Evolutionary conservation across 1,284 basidiomycete species (phyloP).

Genomic region (Sutorius eximius): DNA sequence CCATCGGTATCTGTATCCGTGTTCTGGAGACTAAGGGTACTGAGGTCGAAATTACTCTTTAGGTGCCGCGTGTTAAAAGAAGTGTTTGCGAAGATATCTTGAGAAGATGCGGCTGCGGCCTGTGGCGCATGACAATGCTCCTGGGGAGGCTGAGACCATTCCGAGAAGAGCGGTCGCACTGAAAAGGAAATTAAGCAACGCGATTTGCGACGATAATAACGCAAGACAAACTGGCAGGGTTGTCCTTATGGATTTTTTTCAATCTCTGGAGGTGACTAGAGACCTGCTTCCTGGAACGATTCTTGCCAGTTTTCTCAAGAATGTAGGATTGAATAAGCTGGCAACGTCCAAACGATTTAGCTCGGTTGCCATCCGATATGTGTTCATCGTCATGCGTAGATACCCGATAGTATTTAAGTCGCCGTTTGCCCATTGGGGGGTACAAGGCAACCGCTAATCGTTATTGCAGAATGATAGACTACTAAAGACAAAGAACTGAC

Average conservation of each 20-base stretch:
- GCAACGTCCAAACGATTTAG: constrained; percentile 35
- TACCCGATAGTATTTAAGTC: constrained; percentile 35
- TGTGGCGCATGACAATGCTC: constrained; percentile 13
- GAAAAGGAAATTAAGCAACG: not conserved
- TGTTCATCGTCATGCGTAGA: constrained; percentile 18
- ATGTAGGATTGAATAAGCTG: constrained; percentile 39
- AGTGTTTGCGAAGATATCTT: constrained; percentile 12
- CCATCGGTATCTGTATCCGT: not conserved
- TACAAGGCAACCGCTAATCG: constrained; percentile 29
- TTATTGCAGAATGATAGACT: constrained; percentile 8
- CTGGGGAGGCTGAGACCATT: constrained; percentile 15
- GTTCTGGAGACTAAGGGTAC: constrained; percentile 9
- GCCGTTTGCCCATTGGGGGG: constrained; percentile 38
- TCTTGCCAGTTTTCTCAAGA: constrained; percentile 36
- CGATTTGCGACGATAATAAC: not conserved
- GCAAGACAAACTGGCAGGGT: constrained; percentile 29
- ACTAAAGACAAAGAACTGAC: constrained; percentile 13
- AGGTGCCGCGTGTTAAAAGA: constrained; percentile 10
- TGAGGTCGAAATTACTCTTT: constrained; percentile 18
- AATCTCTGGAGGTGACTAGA: constrained; percentile 35
- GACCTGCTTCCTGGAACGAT: constrained; percentile 35
- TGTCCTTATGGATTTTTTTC: constrained; percentile 34
- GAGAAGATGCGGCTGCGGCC: constrained; percentile 3
- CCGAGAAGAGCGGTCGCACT: constrained; percentile 32
- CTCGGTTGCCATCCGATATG: constrained; percentile 8